These are phyloP conservation scores for Tetrahymena elliotti DNA, from an alignment of 73 alveolate species.

Conservation along the genomic window DNA sequence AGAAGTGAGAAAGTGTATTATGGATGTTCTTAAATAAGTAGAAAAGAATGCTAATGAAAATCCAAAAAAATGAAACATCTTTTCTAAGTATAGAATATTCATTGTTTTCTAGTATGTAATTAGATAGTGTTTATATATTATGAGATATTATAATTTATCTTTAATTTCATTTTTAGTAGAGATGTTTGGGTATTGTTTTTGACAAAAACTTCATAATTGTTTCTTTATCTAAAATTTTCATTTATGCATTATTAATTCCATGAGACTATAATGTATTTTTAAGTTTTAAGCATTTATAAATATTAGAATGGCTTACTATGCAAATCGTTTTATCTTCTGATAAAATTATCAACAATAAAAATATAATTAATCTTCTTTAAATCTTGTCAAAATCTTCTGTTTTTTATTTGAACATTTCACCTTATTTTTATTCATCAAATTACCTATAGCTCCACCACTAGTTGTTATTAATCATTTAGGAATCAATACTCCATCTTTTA, in stretches of 20 bases:
- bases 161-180: neutral
- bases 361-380: neutral
- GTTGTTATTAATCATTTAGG: neutral
- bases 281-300: neutral
- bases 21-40: neutral
- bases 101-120: no score
- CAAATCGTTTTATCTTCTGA: neutral
- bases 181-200: neutral
- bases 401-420: neutral
- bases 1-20: neutral
- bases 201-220: neutral
- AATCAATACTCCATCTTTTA: neutral
- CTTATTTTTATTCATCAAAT: neutral
- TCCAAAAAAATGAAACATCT: neutral
- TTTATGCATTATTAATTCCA: neutral
- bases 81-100: no score
- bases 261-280: neutral
- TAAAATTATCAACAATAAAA: neutral
- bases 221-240: neutral
- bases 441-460: neutral
- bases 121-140: no score
- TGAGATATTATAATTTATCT: no score
- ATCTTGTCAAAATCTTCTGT: neutral
- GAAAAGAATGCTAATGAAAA: neutral
- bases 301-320: neutral